These are phyloP conservation scores for Russula foetens DNA, from an alignment of 768 basidiomycete species.

Conservation along the genomic window DNA sequence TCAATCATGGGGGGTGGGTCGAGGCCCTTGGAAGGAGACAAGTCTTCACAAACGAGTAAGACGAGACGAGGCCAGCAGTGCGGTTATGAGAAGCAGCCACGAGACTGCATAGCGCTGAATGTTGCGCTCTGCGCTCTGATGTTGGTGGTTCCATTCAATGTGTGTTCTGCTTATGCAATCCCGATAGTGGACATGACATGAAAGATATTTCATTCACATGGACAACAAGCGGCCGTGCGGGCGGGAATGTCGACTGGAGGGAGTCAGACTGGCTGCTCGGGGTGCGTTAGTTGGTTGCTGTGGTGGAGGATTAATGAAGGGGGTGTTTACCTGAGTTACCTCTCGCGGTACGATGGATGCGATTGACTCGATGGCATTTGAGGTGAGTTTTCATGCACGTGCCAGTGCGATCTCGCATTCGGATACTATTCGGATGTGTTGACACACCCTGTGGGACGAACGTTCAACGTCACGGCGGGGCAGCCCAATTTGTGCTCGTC, in stretches of 20 bases:
- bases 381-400: constrained; percentile 86
- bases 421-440: constrained; percentile 82
- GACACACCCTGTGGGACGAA: constrained; percentile 88
- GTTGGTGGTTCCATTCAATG: no score
- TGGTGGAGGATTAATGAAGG: background rate
- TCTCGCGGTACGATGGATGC: constrained; percentile 93
- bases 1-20: constrained; percentile 73
- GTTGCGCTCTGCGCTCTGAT: no score
- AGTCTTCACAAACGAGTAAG: no score
- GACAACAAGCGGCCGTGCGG: no score
- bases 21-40: no score
- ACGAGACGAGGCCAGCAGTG: no score
- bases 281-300: background rate
- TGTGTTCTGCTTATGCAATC: no score
- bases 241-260: constrained; percentile 98
- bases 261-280: constrained; percentile 60
- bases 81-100: no score
- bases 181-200: no score
- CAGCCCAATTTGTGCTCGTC: constrained; percentile 84
- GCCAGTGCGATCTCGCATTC: constrained; percentile 94
- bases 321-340: no score
- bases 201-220: no score
- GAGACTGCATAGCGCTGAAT: no score
- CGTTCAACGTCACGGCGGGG: constrained; percentile 94
- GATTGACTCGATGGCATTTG: constrained; percentile 74